Conservation (phyloP, 2,329 filamentous ascomycete genomes). For the Claviceps quebecensis region DNA sequence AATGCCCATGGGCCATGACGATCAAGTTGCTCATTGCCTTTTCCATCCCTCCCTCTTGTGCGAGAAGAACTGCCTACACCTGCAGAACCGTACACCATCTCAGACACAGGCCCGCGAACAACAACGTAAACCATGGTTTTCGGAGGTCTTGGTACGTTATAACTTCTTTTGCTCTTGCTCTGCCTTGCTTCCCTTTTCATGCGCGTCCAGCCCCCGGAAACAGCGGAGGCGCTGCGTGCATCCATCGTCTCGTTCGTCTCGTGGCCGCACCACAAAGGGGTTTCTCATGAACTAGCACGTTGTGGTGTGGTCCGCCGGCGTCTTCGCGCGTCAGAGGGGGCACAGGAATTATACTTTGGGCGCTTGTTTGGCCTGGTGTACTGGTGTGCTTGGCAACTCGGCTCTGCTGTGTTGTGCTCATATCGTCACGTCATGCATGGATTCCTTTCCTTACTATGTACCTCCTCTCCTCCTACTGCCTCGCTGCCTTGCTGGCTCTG, state of each 20-base stretch:
- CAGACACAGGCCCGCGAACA: background rate
- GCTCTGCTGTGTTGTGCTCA: background rate
- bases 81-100: too few species aligned
- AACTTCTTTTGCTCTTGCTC: background rate
- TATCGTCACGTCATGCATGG: too few species aligned
- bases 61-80: too few species aligned
- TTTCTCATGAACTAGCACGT: background rate
- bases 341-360: background rate
- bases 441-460: background rate
- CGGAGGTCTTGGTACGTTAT: slow-evolving; percentile 3
- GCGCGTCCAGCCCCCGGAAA: background rate
- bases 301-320: background rate
- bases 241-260: too few species aligned
- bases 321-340: background rate
- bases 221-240: too few species aligned
- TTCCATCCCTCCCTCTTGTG: background rate
- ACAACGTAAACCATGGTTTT: slow-evolving; percentile 1
- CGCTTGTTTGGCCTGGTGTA: background rate
- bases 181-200: background rate
- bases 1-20: too few species aligned
- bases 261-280: background rate
- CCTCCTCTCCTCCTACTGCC: too few species aligned
- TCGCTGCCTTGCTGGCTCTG: background rate
- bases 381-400: background rate
- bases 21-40: background rate